A percentile compares a stretch with the other conserved stretches of the same genome.
These are phyloP conservation scores for Phytopythium sindhum DNA, from an alignment of 352 stramenopile species.

Conservation along the genomic window DNA sequence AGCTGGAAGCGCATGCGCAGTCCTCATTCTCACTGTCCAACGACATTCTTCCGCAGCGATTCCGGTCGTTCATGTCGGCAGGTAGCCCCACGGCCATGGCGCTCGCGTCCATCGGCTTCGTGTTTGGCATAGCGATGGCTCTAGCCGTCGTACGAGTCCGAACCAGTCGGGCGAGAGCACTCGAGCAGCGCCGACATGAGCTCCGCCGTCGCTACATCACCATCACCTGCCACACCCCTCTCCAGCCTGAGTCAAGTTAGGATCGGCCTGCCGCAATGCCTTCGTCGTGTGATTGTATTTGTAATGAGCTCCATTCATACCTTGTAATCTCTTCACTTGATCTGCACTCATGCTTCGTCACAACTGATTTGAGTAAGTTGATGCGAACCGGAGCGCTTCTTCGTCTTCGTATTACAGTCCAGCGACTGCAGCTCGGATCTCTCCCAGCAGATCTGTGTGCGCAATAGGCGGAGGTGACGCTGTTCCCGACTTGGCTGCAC, in stretches of 20 bases:
- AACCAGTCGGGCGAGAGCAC: neutral
- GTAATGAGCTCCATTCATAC: neutral
- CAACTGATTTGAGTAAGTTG: neutral
- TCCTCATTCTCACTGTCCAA: neutral
- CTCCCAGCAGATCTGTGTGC: conserved; percentile 31
- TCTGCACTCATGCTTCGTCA: neutral
- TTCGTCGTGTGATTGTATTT: neutral
- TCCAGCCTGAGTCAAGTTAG: neutral
- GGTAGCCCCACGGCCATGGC: neutral
- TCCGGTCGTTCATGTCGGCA: neutral
- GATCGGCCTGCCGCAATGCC: neutral
- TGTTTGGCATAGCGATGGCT: neutral
- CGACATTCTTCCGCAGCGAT: neutral
- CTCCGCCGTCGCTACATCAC: neutral
- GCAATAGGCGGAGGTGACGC: conserved; percentile 11
- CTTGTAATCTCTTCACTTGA: neutral
- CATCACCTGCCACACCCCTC: neutral
- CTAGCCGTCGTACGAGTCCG: neutral
- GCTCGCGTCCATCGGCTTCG: neutral
- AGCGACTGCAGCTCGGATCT: conserved; percentile 43
- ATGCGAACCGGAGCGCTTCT: neutral
- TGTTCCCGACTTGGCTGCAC: conserved; percentile 7
- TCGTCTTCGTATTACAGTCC: conserved; percentile 17
- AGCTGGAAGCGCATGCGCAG: neutral
- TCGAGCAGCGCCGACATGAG: neutral